These are phyloP conservation scores for Tarenaya hassleriana DNA, from an alignment of 345 rosid species.

Conservation along the genomic window DNA sequence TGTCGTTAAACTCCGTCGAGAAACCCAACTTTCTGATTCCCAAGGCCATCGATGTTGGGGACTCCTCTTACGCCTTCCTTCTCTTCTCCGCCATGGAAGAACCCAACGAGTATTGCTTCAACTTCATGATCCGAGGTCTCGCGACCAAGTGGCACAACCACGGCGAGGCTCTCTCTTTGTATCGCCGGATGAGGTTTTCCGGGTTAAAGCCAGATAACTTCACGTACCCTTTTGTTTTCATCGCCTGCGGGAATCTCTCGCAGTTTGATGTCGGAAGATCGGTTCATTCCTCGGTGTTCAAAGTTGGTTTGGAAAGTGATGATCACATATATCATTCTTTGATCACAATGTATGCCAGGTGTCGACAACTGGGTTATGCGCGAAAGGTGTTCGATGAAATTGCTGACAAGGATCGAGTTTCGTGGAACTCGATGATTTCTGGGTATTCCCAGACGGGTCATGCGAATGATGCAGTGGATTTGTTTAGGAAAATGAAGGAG, in stretches of 20 bases:
- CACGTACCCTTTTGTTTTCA: constrained; percentile 68
- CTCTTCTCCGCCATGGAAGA: constrained; percentile 47
- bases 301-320: constrained; percentile 49
- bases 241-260: constrained; percentile 49
- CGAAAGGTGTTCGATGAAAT: constrained; percentile 77
- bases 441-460: constrained; percentile 68
- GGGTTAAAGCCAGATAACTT: constrained; percentile 61
- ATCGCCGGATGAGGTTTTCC: constrained; percentile 45
- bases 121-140: constrained; percentile 71
- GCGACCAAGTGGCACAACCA: constrained; percentile 49
- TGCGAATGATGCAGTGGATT: constrained; percentile 47
- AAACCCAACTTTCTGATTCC: constrained; percentile 64
- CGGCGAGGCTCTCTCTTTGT: constrained; percentile 37
- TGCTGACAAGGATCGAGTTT: constrained; percentile 48
- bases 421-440: constrained; percentile 92
- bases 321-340: constrained; percentile 57
- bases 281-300: constrained; percentile 53
- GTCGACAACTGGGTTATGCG: constrained; percentile 34
- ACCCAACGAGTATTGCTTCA: constrained; percentile 69
- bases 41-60: constrained; percentile 52
- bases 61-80: constrained; percentile 48
- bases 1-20: constrained; percentile 39
- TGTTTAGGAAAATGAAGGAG: constrained; percentile 60
- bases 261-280: constrained; percentile 42
- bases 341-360: constrained; percentile 52